Base-by-base conservation (phyloP, 2,329 filamentous ascomycete genomes). In the Fusarium coffeatum region DNA sequence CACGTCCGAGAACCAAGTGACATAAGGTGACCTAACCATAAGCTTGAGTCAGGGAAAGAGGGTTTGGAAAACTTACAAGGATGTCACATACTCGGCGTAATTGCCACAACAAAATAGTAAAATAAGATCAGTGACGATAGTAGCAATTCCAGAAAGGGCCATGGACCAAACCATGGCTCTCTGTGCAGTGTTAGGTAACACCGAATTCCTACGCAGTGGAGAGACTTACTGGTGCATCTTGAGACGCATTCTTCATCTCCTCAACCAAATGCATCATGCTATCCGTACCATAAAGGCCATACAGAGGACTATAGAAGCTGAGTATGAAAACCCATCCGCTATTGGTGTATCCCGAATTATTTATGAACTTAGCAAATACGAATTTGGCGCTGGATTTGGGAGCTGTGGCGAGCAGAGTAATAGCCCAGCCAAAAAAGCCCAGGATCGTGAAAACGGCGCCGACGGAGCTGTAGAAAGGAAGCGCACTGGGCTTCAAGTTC, bases 101-200 rank as follows among this genome's bases (percentile, higher is more conserved):
- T 66, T 53, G 6, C 61, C 51, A 18, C 55, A 61, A 22, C 64
- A 67, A 13, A 66, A 66, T 0, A 54, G 11, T 8, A 67, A 28
- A 1, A 67, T 40, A 0, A 67, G 37, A 13, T 59, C 61, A 34
- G 55, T 59, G 18, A 61, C 30, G 2, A 67, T 43, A 2, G 64
- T 60, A 9, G 56, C 63, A 22, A 67, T 5, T 0, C 64, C 64
- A 23, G 55, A 55, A 32, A 67, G 49, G 0, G 55, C 28, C 64
- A 67, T 67, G 1, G 64, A 67, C 64, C 64, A 67, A 1, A 67
- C 46, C 64, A 67, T 67, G 0, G 64, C 64, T 42, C 61, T 55
- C 64, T 67, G 3, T 3, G 1, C 1, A 20, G 1, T 23, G 20
- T n/a, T n/a, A n/a, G n/a, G n/a, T n/a, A n/a, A n/a, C n/a, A n/a